Evolutionary conservation across 805 yeast species (phyloP).

Genomic region (Saccharomycopsis selenospora): DNA sequence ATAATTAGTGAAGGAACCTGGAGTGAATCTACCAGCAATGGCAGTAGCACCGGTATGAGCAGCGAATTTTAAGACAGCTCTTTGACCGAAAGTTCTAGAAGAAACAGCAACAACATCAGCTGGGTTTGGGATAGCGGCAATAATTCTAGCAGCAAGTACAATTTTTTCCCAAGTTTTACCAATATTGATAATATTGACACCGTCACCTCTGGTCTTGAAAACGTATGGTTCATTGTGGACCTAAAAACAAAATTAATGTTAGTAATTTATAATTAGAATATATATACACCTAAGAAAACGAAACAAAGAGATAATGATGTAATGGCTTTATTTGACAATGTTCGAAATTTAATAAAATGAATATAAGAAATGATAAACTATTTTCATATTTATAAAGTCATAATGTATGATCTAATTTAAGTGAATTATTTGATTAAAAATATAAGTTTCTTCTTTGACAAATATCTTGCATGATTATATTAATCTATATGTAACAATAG

Average conservation of each 20-base stretch:
- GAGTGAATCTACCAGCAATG: conserved; percentile 99
- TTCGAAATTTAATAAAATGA: too few relatives aligned
- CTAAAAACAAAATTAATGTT: conserved; percentile 35
- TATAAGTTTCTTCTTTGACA: too few relatives aligned
- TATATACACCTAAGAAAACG: too few relatives aligned
- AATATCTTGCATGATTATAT: too few relatives aligned
- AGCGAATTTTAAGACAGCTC: conserved; percentile 99
- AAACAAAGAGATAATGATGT: too few relatives aligned
- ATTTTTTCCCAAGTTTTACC: conserved; percentile 99
- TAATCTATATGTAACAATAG: too few relatives aligned
- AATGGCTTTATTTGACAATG: too few relatives aligned
- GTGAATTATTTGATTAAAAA: too few relatives aligned
- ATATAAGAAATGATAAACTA: too few relatives aligned
- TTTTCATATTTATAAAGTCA: too few relatives aligned
- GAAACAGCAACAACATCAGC: conserved; percentile 98
- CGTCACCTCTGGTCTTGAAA: conserved; percentile 98
- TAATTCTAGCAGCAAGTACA: conserved; percentile 98
- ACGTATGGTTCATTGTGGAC: conserved; percentile 97
- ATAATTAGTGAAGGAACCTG: conserved; percentile 99
- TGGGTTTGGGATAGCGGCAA: conserved; percentile 98
- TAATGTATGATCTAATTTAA: too few relatives aligned
- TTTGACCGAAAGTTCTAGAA: conserved; percentile 99
- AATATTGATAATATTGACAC: conserved; percentile 96
- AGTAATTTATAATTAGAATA: conserved; percentile 15
- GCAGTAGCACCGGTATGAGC: conserved; percentile 99